A percentile compares a stretch with the other conserved stretches of the same genome.
phyloP scores from a whole-genome alignment of 768 basidiomycete genomes.

The Pulveroboletus sp. region DNA sequence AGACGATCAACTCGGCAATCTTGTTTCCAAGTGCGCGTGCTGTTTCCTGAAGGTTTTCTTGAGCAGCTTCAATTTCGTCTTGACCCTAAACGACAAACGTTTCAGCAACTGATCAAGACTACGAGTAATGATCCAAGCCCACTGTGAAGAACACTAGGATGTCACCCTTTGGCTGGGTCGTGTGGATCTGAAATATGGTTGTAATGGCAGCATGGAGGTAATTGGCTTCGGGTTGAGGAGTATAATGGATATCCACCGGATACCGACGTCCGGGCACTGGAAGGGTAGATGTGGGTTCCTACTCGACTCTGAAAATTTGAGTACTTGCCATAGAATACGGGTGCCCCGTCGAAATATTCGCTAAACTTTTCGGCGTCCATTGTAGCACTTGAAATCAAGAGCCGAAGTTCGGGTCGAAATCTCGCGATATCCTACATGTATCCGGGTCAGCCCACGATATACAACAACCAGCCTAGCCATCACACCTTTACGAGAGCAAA shows the following conservation, averaged over 20 bases:
- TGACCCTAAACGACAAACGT: constrained; percentile 58
- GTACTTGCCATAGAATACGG: constrained; percentile 83
- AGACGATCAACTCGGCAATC: constrained; percentile 89
- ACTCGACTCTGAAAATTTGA: too few relatives aligned
- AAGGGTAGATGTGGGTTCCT: too few relatives aligned
- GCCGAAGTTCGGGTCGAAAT: constrained; percentile 89
- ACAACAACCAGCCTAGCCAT: constrained; percentile 18
- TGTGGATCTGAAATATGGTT: constrained; percentile 98
- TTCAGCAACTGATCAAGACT: not conserved
- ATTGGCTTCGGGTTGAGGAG: constrained; percentile 98
- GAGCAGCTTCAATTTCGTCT: constrained; percentile 98
- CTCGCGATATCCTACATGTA: constrained; percentile 83
- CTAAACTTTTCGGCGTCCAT: constrained; percentile 98
- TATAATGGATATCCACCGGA: constrained; percentile 98
- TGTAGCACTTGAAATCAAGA: constrained; percentile 95
- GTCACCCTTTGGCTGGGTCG: constrained; percentile 96
- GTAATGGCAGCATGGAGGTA: constrained; percentile 99
- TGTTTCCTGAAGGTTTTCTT: constrained; percentile 95
- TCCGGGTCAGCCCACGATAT: constrained; percentile 22
- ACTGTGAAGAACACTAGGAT: constrained; percentile 97
- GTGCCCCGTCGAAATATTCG: constrained; percentile 95
- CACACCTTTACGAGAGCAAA: constrained; percentile 98
- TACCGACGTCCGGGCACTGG: constrained; percentile 95
- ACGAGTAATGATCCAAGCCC: constrained; percentile 23
- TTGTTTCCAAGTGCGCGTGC: constrained; percentile 94